Evolutionary conservation across 208 protist genomes (phyloP), one percentile per base, ranked within the genome.

Genomic region (Strigomonas galati): DNA sequence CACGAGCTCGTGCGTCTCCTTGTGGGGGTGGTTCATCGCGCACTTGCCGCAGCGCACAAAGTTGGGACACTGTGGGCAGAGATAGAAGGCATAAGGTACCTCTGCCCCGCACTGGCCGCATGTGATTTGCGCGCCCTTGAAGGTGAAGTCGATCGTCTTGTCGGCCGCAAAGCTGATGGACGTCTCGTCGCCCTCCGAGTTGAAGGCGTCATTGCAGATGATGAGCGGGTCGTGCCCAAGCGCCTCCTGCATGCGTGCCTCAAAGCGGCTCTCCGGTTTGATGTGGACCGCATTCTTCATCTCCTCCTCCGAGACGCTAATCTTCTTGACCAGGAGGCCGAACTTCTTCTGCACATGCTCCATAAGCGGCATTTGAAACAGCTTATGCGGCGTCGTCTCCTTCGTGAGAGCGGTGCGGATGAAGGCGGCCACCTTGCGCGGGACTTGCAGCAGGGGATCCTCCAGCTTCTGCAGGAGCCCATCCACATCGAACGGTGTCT

Each of bases 11-110:
- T 94, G 89, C 58, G 69, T 79, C 17, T 56, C 52, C 49, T 65
- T 69, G 71, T 95, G 89, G 26, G 71, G 32, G 60, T 92, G 75
- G 57, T 73, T 76, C 3, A 90, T 58, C 0, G 78, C 52, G 59
- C 89, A 95, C 74, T 95, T 95, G 17, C 84, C 85, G 57, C 89
- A 95, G 23, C 84, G 78, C 0, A 92, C 48, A 51, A 81, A 80
- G 58, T 72, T 52, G 21, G 55, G 40, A 66, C 89, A 95, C 53
- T 67, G 58, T 6, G 62, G 43, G 65, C 89, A 95, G 28, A 67
- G 67, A 65, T 88, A 95, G 14, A 91, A 57, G 27, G 81, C 83
- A 27, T 82, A 72, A 0, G 63, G 44, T 30, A 95, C 67, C 62
- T 91, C 79, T 6, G 73, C 78, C 5, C 60, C 30, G 63, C 89